These are phyloP conservation scores for Tinospora cordifolia DNA, from an alignment of 164 flowering plant genomes.

Conservation along the genomic window DNA sequence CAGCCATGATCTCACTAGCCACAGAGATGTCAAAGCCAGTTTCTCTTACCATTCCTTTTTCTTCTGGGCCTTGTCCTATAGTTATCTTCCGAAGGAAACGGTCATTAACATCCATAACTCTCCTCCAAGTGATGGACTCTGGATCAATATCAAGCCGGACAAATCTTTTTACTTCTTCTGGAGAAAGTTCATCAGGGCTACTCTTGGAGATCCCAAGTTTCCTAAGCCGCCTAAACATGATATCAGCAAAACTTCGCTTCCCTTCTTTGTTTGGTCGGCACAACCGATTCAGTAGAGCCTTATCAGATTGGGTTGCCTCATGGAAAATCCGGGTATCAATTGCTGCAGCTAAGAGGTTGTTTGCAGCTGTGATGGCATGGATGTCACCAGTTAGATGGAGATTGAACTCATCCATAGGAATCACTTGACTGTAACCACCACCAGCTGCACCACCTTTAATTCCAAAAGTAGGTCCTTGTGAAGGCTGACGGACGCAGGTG, in stretches of 20 bases:
- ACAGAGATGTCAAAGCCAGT: slow-evolving; percentile 99
- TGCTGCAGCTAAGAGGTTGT: slow-evolving; percentile 97
- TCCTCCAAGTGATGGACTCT: slow-evolving; percentile 83
- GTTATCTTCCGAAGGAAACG: slow-evolving; percentile 86
- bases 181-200: slow-evolving; percentile 78
- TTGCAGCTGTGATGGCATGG: slow-evolving; percentile 99
- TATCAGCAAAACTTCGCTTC: slow-evolving; percentile 51
- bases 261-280: slow-evolving; percentile 91
- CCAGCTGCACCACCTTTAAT: slow-evolving; percentile 99
- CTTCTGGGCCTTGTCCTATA: slow-evolving; percentile 96
- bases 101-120: slow-evolving; percentile 97
- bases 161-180: slow-evolving; percentile 67
- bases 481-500: slow-evolving; percentile 94
- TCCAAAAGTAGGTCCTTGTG: slow-evolving; percentile 99
- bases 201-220: slow-evolving; percentile 82
- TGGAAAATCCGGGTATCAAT: slow-evolving; percentile 93
- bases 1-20: slow-evolving; percentile 99
- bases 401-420: slow-evolving; percentile 99
- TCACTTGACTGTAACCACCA: slow-evolving; percentile 98
- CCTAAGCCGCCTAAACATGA: slow-evolving; percentile 81
- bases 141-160: slow-evolving; percentile 96
- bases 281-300: slow-evolving; percentile 81
- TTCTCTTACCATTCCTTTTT: slow-evolving; percentile 93
- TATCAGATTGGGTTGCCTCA: slow-evolving; percentile 83
- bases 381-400: slow-evolving; percentile 95